A percentile compares a stretch with the other conserved stretches of the same genome.
Conservation (phyloP, 306 rosid genomes). For the Castanopsis chinensis region DNA sequence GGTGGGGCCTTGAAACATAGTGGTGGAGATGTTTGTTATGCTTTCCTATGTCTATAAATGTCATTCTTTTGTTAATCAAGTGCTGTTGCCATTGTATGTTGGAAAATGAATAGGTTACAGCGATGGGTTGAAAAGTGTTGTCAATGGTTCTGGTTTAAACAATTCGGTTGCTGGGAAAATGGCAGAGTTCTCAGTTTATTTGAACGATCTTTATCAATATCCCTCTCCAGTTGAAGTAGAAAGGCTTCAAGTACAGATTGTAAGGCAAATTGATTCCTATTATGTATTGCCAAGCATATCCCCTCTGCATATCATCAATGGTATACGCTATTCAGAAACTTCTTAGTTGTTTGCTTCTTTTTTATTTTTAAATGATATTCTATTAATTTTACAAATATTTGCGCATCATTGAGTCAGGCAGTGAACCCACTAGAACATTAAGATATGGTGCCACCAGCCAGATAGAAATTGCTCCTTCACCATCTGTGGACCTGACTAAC, state of each 20-base stretch:
- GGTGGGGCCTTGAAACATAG: not conserved
- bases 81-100: slow-evolving; percentile 18
- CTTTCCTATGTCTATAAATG: not conserved
- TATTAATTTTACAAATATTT: not conserved
- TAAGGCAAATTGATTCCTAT: slow-evolving; percentile 50
- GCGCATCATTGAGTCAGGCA: slow-evolving; percentile 36
- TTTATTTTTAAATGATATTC: not conserved
- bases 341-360: slow-evolving; percentile 1
- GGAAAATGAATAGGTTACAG: slow-evolving; percentile 57
- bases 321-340: slow-evolving; percentile 37
- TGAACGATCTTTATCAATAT: slow-evolving; percentile 64
- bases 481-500: slow-evolving; percentile 30
- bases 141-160: slow-evolving; percentile 85
- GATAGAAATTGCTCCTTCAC: slow-evolving; percentile 43
- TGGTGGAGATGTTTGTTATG: not conserved
- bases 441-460: slow-evolving; percentile 27
- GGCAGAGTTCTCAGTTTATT: slow-evolving; percentile 55
- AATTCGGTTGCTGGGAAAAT: slow-evolving; percentile 57
- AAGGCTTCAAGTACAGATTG: slow-evolving; percentile 57
- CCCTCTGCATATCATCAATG: slow-evolving; percentile 47
- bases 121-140: slow-evolving; percentile 67
- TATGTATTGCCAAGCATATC: slow-evolving; percentile 39
- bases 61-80: not conserved
- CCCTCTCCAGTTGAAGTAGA: slow-evolving; percentile 67
- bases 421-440: slow-evolving; percentile 23